A percentile compares a stretch with the other conserved stretches of the same genome.
These are phyloP conservation scores for Termitomyces sp. DNA, from an alignment of 768 basidiomycete species.

Conservation along the genomic window DNA sequence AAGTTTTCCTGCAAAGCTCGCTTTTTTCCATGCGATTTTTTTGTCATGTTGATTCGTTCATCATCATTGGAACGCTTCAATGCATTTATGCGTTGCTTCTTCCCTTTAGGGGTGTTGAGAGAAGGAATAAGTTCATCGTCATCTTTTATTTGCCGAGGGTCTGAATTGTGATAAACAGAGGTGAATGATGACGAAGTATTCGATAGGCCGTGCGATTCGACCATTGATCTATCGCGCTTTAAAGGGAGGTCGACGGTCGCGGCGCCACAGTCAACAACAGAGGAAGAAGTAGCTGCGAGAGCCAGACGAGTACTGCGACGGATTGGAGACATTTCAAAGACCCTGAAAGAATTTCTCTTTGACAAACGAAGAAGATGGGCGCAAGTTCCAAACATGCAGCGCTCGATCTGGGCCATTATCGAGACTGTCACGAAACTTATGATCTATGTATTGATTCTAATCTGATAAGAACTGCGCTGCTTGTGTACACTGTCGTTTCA, in stretches of 20 bases:
- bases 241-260: background rate
- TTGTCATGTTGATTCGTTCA: constrained; percentile 7
- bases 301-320: constrained; percentile 9
- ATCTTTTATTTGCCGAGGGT: background rate
- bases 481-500: background rate
- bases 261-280: constrained; percentile 2
- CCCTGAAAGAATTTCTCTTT: background rate
- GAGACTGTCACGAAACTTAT: background rate
- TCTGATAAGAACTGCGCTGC: background rate
- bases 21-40: background rate
- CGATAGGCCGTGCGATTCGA: background rate
- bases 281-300: background rate
- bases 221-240: background rate
- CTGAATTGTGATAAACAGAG: background rate
- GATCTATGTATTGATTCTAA: background rate
- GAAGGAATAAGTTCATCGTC: background rate
- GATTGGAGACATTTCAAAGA: background rate
- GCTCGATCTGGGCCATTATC: background rate
- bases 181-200: background rate
- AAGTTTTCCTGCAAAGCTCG: background rate
- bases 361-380: background rate
- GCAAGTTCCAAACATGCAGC: background rate
- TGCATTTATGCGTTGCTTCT: background rate
- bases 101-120: background rate
- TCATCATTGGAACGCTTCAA: background rate